Base-by-base conservation (phyloP, 768 basidiomycete genomes). In the Mycena capillaripes region DNA sequence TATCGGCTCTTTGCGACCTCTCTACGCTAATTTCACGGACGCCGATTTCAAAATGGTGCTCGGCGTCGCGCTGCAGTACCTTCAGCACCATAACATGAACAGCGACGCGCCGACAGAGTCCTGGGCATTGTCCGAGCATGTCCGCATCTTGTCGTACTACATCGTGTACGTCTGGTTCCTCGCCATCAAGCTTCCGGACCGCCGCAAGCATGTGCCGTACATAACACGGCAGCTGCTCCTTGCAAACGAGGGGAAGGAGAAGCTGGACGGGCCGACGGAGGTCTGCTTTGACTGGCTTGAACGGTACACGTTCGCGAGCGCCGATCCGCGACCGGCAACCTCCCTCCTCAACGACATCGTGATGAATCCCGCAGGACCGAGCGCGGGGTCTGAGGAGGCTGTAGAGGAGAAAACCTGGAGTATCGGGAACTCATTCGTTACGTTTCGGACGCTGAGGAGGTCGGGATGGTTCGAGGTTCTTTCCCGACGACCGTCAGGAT, bases 281-380 rank as follows among this genome's bases (percentile, higher is more conserved):
- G 97, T 99, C 40, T 97, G 96, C 82, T 97, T 99, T 78, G 98
- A 99, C 80, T 99, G 97, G 96, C 87, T 99, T 21, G 93, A 96
- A 12, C 88, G 98, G 21, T 98, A 98, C 79, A 93, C 97, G 0
- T 98, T 97, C 77, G 96, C 93, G 17, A 96, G 93, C 77, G 96
- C 96, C 19, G 97, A 98, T 78, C 97, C 97, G 1, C 90, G 94
- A 19, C 96, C 97, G 2, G 90, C 96, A 1, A 88, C 86, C 36
- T 95, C 95, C 1, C 86, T 92, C 60, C 87, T 98, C 65, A 90
- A 88, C 72, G 93, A 97, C 40, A 90, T 97, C 62, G 87, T 97
- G 60, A 92, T 93, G 88, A 90, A 89, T 57, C 86, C 90, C 2
- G 81, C 82, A 58, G 76, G 74, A 36, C 76, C 80, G 52, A 66